Base-by-base conservation (phyloP, 345 rosid genomes). In the Sapria himalayana region DNA sequence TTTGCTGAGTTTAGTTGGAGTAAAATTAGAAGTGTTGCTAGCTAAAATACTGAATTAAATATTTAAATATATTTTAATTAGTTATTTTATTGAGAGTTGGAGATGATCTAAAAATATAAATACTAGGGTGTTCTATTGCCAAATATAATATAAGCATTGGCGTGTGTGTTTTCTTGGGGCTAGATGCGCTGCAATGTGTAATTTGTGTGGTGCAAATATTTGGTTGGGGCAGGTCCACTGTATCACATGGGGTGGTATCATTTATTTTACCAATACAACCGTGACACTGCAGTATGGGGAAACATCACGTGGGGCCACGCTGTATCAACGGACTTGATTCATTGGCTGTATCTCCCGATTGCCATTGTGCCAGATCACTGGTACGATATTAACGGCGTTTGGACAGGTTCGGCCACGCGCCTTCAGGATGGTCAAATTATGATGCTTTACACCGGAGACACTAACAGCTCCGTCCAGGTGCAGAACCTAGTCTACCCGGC, bases 231-330 rank as follows among this genome's bases (percentile, higher is more conserved):
- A 89, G 98, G 94, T 44, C 98, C 98, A 34, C 47, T 89, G 39
- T 74, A 46, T 49, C 48, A 82, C 57, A 50, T 42, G 47, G 98
- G 98, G 33, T 79, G 81, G 82, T 82, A 89, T 60, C 98, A 89
- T 56, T 67, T 89, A 7, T 89, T 89, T 70, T 82, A 82, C 61
- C 98, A 89, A 32, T 89, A 79, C 55, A 82, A 89, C 41, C 94
- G 93, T 15, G 73, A 78, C 25, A 76, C 91, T 16, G 93, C 98
- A 0, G 55, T 67, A 9, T 79, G 98, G 98, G 98, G 94, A 25
- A 81, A 82, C 58, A 89, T 89, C 45, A 76, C 85, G 4, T 89
- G 98, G 98, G 98, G 94, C 48, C 98, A 82, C 18, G 75, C 94
- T 9, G 81, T 82, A 4, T 82, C 93, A 23, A 59, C 20, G 60